Evolutionary conservation across 2,329 filamentous ascomycete species (phyloP).

Genomic region (Polytolypa hystricis): DNA sequence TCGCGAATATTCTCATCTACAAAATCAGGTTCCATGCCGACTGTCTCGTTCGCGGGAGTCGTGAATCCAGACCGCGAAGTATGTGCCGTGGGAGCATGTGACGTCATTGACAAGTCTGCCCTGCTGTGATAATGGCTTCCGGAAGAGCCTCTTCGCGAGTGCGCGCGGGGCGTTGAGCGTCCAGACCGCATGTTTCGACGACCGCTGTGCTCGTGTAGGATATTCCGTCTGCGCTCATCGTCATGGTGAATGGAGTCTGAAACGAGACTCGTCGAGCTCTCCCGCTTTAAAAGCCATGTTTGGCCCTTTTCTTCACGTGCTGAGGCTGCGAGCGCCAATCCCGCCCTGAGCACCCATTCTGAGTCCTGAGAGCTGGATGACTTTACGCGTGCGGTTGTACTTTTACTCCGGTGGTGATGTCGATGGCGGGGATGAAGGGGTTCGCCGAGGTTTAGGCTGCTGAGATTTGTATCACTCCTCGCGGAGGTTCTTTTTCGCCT

Average conservation of each 20-base stretch:
- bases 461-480: constrained; percentile 27
- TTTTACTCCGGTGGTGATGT: constrained; percentile 10
- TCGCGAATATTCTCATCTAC: constrained; percentile 34
- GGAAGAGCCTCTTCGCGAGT: constrained; percentile 23
- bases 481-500: constrained; percentile 22
- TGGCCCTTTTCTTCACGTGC: constrained; percentile 52
- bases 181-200: constrained; percentile 24
- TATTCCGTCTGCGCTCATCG: constrained; percentile 14
- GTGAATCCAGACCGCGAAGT: constrained; percentile 7
- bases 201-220: constrained; percentile 16
- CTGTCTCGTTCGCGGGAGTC: constrained; percentile 12
- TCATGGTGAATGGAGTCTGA: constrained; percentile 27
- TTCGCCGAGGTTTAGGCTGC: constrained; percentile 17
- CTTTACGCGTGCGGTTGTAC: constrained; percentile 7
- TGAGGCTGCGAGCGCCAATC: constrained; percentile 45
- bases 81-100: constrained; percentile 10
- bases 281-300: constrained; percentile 46
- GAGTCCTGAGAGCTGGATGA: constrained; percentile 25
- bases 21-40: constrained; percentile 36
- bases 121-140: constrained; percentile 25
- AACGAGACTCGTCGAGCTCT: constrained; percentile 45
- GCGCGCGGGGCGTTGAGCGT: constrained; percentile 23
- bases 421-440: no score
- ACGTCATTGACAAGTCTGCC: constrained; percentile 26
- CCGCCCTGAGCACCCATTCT: constrained; percentile 50